Evolutionary conservation across 2,329 filamentous ascomycete species (phyloP), one percentile per base, ranked within the genome.

Genomic region (Apiospora malaysiana): DNA sequence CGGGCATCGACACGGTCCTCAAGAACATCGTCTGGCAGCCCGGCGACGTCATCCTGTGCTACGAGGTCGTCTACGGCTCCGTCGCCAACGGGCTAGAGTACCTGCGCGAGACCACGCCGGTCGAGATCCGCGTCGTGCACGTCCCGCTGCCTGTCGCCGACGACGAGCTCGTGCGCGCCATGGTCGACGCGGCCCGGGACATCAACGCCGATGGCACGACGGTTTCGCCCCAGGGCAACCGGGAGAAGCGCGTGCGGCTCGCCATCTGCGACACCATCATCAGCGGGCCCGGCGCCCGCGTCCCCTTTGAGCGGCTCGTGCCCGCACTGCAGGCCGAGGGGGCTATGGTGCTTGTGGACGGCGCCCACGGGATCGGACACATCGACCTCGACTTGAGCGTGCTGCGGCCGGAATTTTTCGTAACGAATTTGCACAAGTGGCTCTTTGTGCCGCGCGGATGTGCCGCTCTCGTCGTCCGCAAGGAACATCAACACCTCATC

Each of bases 341-440:
- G 0, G 84, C 92, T 1, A 75, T 92, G 71, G 90, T 88, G 70
- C 80, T 88, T 3, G 82, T 93, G 45, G 91, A 93, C 74, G 91
- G 84, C 0, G 91, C 91, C 0, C 91, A 93, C 78, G 87, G 87
- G 0, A 81, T 92, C 25, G 91, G 91, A 0, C 89, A 92, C 68
- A 83, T 93, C 14, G 83, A 86, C 1, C 77, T 93, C 6, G 85
- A 92, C 77, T 79, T 93, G 40, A 75, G 75, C 0, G 74, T 75
- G n/a, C 78, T 93, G 23, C 82, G 88, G 47, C 86, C 90, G 0
- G 91, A 93, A 77, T 93, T 93, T 81, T 88, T 92, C 75, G 86
- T 91, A 18, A 88, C 84, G 68, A 93, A 93, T 75, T 87, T 87
- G 73, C 89, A 92, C 78, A 92, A 92, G 75, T 93, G 91, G 91